Conservation (phyloP, 345 rosid genomes). For the Xanthoceras sorbifolium region DNA sequence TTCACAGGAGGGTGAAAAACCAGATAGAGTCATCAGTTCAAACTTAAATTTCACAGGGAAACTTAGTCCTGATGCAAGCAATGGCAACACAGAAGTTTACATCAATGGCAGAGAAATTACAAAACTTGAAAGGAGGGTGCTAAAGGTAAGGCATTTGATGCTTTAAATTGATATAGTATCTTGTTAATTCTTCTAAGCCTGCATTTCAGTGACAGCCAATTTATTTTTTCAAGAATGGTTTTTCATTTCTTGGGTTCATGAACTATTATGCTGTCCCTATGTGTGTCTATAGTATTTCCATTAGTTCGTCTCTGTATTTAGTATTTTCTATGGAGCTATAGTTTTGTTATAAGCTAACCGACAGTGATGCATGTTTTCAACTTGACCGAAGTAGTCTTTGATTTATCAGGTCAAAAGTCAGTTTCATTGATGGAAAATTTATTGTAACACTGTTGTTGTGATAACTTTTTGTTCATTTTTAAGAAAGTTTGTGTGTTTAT, state of each 20-base stretch:
- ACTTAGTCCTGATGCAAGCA: slow-evolving; percentile 73
- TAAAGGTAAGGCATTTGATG: slow-evolving; percentile 53
- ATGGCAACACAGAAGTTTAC: slow-evolving; percentile 86
- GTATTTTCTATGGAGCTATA: too few relatives aligned
- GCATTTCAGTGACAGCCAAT: neutral
- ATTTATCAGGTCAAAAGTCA: neutral
- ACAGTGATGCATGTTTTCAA: neutral
- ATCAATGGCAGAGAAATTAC: slow-evolving; percentile 95
- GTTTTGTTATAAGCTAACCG: neutral
- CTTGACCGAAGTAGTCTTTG: neutral
- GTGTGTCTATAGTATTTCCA: neutral
- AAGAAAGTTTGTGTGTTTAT: neutral
- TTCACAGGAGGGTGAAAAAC: slow-evolving; percentile 94
- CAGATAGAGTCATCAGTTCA: slow-evolving; percentile 78
- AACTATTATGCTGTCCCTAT: neutral
- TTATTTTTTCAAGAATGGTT: neutral
- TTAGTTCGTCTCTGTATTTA: neutral
- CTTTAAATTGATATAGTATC: neutral
- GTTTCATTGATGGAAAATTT: neutral
- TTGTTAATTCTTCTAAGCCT: neutral
- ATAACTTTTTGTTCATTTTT: neutral
- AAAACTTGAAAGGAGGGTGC: slow-evolving; percentile 73
- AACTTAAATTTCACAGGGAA: slow-evolving; percentile 87
- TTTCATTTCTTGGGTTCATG: neutral
- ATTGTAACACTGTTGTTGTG: neutral